Evolutionary conservation across 164 flowering plant genomes (phyloP), one percentile per base, ranked within the genome.

Genomic region (Protea cynaroides): DNA sequence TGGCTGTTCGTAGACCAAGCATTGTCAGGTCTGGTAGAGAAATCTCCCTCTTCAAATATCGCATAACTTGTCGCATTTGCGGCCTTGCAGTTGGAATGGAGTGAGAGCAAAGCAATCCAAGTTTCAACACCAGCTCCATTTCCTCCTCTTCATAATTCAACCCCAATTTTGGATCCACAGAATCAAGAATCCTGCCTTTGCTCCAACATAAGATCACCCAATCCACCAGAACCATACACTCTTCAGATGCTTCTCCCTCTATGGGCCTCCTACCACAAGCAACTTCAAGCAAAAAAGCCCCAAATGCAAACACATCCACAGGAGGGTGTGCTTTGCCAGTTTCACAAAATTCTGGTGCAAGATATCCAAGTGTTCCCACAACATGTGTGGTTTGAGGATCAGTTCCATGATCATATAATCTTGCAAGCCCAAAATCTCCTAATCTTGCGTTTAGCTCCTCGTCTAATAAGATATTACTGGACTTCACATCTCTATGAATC

Each of bases 91-190:
- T 53, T 1, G 76, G 60, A 47, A 15, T 36, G 25, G 36, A 15
- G 12, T 69, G 66, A 3, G 70, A 69, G 19, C 76, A 73, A 0
- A 73, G 61, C 51, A 73, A 52, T 5, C 76, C 76, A 21, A 73
- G 66, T 56, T 65, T 69, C 63, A 73, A 61, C 0, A 73, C 70
- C 67, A 73, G 44, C 12, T 65, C 72, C 62, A 69, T 57, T 17
- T 73, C 70, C 25, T 60, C 65, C 10, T 0, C 43, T n/a, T 43
- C 66, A 55, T 59, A 73, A 25, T 56, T 58, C 7, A 12, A 18
- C 25, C 38, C 51, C 34, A 73, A 49, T 49, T 46, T 69, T 3
- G 66, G 59, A 62, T 65, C 67, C 5, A 23, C 19, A 10, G 53
- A 24, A 0, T 56, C 60, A 14, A 56, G 36, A 17, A 65, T 24